Evolutionary conservation across 1,139 yeast genomes (phyloP).

Genomic region (Scheffersomyces stambukii): DNA sequence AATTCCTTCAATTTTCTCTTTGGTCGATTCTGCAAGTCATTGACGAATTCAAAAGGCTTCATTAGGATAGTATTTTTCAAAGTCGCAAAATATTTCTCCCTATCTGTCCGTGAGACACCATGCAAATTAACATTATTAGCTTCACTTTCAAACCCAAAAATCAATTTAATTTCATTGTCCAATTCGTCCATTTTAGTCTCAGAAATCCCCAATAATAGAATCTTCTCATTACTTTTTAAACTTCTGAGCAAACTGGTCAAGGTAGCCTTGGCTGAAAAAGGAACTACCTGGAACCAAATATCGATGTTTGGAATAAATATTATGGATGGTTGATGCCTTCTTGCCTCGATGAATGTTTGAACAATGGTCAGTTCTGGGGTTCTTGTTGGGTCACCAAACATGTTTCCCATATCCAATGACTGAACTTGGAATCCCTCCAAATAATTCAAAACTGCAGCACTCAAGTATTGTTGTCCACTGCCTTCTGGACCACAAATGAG

Average conservation of each 20-base stretch:
- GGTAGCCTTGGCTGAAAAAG: conserved; percentile 68
- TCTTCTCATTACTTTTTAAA: conserved; percentile 66
- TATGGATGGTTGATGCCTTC: conserved; percentile 86
- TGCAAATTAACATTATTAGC: conserved; percentile 45
- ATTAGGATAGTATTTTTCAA: conserved; percentile 54
- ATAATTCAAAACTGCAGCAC: conserved; percentile 75
- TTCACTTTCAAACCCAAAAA: conserved; percentile 51
- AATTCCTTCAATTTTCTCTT: conserved; percentile 40
- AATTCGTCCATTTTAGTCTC: conserved; percentile 40
- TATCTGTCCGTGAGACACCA: conserved; percentile 35
- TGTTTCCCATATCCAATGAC: conserved; percentile 71
- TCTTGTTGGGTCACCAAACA: conserved; percentile 76
- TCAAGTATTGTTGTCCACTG: conserved; percentile 83
- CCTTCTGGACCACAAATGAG: conserved; percentile 75
- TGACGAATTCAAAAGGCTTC: conserved; percentile 61
- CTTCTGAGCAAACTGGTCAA: conserved; percentile 66
- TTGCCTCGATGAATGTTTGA: conserved; percentile 83
- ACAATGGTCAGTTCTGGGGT: conserved; percentile 84
- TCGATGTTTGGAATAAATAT: conserved; percentile 81
- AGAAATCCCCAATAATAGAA: conserved; percentile 74
- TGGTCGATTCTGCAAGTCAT: conserved; percentile 50
- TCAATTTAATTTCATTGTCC: conserved; percentile 33
- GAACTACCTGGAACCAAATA: conserved; percentile 67
- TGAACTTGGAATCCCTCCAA: conserved; percentile 92
- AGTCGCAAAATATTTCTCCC: conserved; percentile 52